Conservation (phyloP, 2,329 filamentous ascomycete genomes). For the Emmonsiellopsis sp. region DNA sequence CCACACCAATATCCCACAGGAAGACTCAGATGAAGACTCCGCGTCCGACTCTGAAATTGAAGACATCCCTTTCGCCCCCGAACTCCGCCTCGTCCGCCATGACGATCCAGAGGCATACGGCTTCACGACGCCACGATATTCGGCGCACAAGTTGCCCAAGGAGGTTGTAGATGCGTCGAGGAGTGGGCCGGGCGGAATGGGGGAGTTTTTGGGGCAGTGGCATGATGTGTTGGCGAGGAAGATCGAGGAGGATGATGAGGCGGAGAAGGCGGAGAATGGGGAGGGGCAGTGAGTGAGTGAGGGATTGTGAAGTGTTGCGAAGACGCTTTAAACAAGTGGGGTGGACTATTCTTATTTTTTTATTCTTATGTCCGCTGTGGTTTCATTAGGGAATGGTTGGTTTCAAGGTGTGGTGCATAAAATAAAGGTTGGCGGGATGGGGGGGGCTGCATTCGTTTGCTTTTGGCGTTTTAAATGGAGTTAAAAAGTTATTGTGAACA, state of each 20-base stretch:
- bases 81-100: conserved; percentile 71
- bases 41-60: conserved; percentile 19
- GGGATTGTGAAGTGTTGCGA: too few species aligned
- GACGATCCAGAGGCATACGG: conserved; percentile 84
- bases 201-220: conserved; percentile 73
- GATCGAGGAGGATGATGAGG: conserved; percentile 29
- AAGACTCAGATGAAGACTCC: conserved; percentile 14
- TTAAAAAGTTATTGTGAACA: too few species aligned
- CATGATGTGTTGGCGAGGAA: conserved; percentile 46
- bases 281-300: neutral
- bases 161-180: conserved; percentile 70
- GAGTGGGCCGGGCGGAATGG: conserved; percentile 64
- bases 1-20: neutral
- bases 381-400: neutral
- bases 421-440: too few species aligned
- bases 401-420: neutral
- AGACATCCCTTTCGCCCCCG: conserved; percentile 53
- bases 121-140: conserved; percentile 79
- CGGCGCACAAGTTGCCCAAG: conserved; percentile 87
- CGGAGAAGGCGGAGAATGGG: conserved; percentile 5
- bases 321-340: too few species aligned
- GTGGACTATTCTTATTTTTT: neutral
- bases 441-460: too few species aligned
- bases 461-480: too few species aligned
- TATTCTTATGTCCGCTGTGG: neutral